phyloP scores from a whole-genome alignment of 2,329 filamentous ascomycete genomes.

The Myriangium duriaei region DNA sequence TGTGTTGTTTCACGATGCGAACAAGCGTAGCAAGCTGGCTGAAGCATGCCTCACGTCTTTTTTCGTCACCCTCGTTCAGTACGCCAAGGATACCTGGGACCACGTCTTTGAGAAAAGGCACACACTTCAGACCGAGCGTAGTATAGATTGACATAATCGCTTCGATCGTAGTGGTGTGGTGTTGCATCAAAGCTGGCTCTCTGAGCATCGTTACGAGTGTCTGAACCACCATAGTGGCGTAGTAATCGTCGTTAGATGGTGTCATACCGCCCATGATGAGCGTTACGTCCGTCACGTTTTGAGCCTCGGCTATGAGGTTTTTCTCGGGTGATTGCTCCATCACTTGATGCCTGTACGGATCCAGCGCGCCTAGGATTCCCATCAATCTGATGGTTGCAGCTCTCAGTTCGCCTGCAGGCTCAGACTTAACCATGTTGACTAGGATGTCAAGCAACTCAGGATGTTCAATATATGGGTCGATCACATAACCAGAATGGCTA shows the following conservation, averaged over 20 bases:
- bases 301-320: conserved; percentile 55
- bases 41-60: conserved; percentile 86
- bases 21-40: conserved; percentile 90
- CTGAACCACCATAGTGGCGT: conserved; percentile 94
- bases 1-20: conserved; percentile 91
- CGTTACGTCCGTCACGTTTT: conserved; percentile 76
- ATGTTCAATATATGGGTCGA: conserved; percentile 89
- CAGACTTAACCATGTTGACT: conserved; percentile 86
- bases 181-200: conserved; percentile 76
- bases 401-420: conserved; percentile 72
- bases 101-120: conserved; percentile 85
- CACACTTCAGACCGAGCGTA: conserved; percentile 88
- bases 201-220: conserved; percentile 85
- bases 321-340: conserved; percentile 78
- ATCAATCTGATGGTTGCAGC: conserved; percentile 95
- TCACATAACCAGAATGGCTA: conserved; percentile 95
- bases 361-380: conserved; percentile 85
- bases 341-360: conserved; percentile 93
- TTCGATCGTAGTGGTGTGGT: conserved; percentile 89
- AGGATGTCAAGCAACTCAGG: conserved; percentile 85
- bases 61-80: conserved; percentile 66
- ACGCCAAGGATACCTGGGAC: conserved; percentile 87
- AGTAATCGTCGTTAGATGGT: conserved; percentile 95
- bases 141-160: conserved; percentile 99
- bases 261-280: conserved; percentile 96